These are phyloP conservation scores for Neckera pumila DNA, from an alignment of 225 moss, liverwort and hornwort genomes.

Conservation along the genomic window DNA sequence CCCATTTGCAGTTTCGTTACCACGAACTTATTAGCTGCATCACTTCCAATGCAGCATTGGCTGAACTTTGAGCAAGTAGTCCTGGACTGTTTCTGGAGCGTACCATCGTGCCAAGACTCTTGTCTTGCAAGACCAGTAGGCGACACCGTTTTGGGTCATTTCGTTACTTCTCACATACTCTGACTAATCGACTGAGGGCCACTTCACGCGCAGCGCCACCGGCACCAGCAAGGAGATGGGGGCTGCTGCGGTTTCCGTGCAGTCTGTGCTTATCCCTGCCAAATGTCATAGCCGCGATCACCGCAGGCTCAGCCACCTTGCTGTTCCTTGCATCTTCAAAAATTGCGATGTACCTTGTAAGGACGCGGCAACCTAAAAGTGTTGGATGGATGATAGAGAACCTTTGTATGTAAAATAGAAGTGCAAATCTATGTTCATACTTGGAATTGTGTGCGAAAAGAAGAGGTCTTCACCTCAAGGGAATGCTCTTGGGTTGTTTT, in stretches of 20 bases:
- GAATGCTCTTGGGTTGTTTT: neutral
- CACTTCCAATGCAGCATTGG: neutral
- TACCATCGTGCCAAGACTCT: neutral
- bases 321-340: neutral
- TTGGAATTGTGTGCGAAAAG: neutral
- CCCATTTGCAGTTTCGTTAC: neutral
- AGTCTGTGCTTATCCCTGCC: neutral
- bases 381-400: too few species aligned
- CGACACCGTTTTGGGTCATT: neutral
- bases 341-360: neutral
- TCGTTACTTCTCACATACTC: neutral
- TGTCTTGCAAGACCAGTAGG: neutral
- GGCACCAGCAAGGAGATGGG: neutral
- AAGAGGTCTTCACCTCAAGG: fast-evolving
- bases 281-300: neutral
- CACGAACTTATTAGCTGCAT: neutral
- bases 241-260: neutral
- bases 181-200: neutral
- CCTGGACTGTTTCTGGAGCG: neutral
- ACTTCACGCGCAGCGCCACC: neutral
- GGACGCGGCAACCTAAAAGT: neutral
- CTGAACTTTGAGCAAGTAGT: neutral
- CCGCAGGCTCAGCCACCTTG: neutral
- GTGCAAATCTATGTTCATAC: too few species aligned
- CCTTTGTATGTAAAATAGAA: neutral